A percentile compares a stretch with the other conserved stretches of the same genome.
Evolutionary conservation across 192 early-diverging fungal genomes (phyloP).

Genomic region (Pilaira anomala): DNA sequence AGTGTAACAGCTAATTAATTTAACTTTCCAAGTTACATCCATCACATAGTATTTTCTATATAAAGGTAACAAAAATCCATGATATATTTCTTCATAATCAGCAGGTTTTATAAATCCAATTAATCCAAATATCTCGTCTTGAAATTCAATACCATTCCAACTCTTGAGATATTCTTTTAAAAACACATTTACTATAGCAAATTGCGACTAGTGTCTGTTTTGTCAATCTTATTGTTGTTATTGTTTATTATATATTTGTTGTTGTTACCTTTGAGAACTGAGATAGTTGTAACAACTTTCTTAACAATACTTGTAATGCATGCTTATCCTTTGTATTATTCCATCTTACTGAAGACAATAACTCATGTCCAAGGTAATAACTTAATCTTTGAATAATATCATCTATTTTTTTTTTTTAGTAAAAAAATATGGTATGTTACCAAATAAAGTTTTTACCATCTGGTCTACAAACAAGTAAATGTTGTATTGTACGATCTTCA

Average conservation of each 20-base stretch:
- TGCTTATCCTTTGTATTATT: constrained; percentile 27
- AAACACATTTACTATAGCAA: constrained; percentile 51
- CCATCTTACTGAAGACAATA: constrained; percentile 46
- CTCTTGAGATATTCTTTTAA: constrained; percentile 36
- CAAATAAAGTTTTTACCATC: constrained; percentile 34
- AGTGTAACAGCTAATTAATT: constrained; percentile 41
- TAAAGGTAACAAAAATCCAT: constrained; percentile 39
- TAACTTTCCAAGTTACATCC: constrained; percentile 47
- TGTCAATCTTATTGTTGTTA: neutral
- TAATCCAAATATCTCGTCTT: constrained; percentile 44
- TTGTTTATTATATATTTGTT: neutral
- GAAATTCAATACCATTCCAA: constrained; percentile 49
- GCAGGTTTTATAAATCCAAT: constrained; percentile 43
- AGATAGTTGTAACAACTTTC: constrained; percentile 38
- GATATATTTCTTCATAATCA: constrained; percentile 41
- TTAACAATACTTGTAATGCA: constrained; percentile 31
- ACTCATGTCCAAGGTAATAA: constrained; percentile 36
- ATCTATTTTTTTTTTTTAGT: neutral
- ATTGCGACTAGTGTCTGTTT: constrained; percentile 32
- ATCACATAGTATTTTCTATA: constrained; percentile 34
- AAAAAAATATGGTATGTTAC: too few relatives aligned
- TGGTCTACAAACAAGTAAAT: constrained; percentile 42
- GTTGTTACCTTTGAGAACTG: constrained; percentile 43
- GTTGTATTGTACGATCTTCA: constrained; percentile 47
- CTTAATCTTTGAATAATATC: constrained; percentile 14